Evolutionary conservation across 352 stramenopile species (phyloP), one percentile per base, ranked within the genome.

Genomic region (Halophytophthora polymorphica): DNA sequence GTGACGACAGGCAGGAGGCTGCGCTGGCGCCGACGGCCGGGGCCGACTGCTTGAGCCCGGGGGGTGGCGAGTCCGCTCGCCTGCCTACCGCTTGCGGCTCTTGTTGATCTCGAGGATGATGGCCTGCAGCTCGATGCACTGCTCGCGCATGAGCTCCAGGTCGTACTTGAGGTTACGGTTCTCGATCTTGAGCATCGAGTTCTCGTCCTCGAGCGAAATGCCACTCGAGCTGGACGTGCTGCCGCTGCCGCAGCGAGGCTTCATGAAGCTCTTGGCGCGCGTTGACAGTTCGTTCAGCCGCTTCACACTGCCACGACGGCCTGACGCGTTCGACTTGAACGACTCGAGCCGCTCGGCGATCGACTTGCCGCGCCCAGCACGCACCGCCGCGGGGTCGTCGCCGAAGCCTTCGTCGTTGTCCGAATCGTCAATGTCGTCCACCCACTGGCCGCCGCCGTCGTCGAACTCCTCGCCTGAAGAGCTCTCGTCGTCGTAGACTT

Each of bases 71-170:
- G 25, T 38, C 36, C 25, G 17, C 42, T 40, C 28, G 18, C 51
- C 58, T 83, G 18, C 51, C 58, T 83, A 93, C 64, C 83, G 76
- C 72, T 93, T 93, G 45, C 83, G 77, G 56, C 83, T 91, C 67
- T 89, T 90, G 78, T 93, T 91, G 65, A 93, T 93, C 74, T 93
- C 83, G 38, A 93, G 73, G 49, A 93, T 93, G 60, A 93, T 93
- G 45, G 83, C 74, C 45, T 93, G 83, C 44, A 93, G 53, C 53
- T 93, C 83, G 43, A 93, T 91, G 57, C 83, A 93, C 67, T 93
- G 83, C 61, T 93, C 83, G 25, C 83, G 83, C 83, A 93, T 93
- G 41, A 93, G 71, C 71, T 93, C 83, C 5, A 93, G 60, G 50
- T 93, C 83, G 69, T 91, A 93, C 59, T 88, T 86, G 48, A 93